Percentiles rank a stretch among this genome's conserved stretches.
Conservation (phyloP, 2,329 filamentous ascomycete species). For the Talaromyces atroroseus region DNA sequence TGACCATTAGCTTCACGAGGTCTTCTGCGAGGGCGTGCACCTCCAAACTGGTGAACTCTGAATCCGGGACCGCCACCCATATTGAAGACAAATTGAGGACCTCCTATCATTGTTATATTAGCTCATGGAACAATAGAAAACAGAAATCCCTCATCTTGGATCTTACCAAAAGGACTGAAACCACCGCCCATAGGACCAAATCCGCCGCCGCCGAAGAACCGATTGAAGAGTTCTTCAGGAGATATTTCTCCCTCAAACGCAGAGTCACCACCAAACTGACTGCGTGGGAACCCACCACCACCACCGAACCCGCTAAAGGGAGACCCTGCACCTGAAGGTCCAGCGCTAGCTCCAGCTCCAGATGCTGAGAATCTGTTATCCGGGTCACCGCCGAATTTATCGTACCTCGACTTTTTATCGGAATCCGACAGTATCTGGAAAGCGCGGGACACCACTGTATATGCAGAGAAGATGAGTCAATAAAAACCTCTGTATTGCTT, state of each 20-base stretch:
- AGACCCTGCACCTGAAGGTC: constrained; percentile 33
- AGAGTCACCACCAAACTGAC: constrained; percentile 43
- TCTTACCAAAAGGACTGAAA: constrained; percentile 62
- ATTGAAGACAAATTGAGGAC: constrained; percentile 91
- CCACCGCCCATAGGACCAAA: constrained; percentile 44
- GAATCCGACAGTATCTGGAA: constrained; percentile 90
- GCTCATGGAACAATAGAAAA: not conserved
- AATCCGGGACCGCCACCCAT: constrained; percentile 86
- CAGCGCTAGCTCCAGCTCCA: constrained; percentile 22
- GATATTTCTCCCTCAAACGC: constrained; percentile 90
- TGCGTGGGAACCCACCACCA: constrained; percentile 45
- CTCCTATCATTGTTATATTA: constrained; percentile 39
- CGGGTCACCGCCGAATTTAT: constrained; percentile 85
- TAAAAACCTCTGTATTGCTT: not conserved
- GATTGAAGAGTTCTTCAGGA: constrained; percentile 92
- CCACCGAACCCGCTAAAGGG: constrained; percentile 41
- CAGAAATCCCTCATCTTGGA: not conserved
- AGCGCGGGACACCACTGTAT: constrained; percentile 74
- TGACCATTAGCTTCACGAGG: constrained; percentile 60
- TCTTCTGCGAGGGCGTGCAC: constrained; percentile 67
- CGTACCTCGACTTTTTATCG: constrained; percentile 85
- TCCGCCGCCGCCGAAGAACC: constrained; percentile 79
- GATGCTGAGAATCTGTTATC: constrained; percentile 71
- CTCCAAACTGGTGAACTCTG: constrained; percentile 92
- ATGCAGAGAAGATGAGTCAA: not conserved